phyloP scores from a whole-genome alignment of 345 rosid species.

The Dipteronia dyeriana region DNA sequence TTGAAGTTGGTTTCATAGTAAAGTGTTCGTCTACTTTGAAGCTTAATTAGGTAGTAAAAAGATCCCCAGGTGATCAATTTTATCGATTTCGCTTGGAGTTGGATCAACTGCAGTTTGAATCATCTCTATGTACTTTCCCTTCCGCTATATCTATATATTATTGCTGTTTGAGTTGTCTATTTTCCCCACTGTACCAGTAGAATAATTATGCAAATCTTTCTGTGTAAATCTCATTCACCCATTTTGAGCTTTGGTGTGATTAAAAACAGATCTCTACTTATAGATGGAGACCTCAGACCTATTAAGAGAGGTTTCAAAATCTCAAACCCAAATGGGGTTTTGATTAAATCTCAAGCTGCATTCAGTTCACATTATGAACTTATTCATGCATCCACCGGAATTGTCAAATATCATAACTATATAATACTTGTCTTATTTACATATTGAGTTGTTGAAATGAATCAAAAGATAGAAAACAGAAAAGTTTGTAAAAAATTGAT shows the following conservation, averaged over 20 bases:
- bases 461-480: neutral
- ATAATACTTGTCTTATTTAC: no score
- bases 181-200: neutral
- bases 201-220: neutral
- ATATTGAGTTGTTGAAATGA: constrained; percentile 14
- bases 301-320: no score
- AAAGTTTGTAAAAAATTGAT: neutral
- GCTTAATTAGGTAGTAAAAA: neutral
- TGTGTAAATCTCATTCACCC: no score
- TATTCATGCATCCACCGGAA: no score
- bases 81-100: constrained; percentile 29
- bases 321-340: no score
- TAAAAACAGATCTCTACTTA: no score
- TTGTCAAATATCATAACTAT: no score
- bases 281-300: no score
- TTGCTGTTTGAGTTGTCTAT: neutral
- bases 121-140: neutral
- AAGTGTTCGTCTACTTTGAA: constrained; percentile 12
- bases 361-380: no score
- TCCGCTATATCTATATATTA: neutral
- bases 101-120: neutral
- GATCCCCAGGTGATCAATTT: constrained; percentile 29
- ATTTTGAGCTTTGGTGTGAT: no score
- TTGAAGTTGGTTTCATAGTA: constrained; percentile 12
- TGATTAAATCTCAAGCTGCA: no score